Conservation (phyloP, 163 green algal species). For the Prototheca wickerhamii region DNA sequence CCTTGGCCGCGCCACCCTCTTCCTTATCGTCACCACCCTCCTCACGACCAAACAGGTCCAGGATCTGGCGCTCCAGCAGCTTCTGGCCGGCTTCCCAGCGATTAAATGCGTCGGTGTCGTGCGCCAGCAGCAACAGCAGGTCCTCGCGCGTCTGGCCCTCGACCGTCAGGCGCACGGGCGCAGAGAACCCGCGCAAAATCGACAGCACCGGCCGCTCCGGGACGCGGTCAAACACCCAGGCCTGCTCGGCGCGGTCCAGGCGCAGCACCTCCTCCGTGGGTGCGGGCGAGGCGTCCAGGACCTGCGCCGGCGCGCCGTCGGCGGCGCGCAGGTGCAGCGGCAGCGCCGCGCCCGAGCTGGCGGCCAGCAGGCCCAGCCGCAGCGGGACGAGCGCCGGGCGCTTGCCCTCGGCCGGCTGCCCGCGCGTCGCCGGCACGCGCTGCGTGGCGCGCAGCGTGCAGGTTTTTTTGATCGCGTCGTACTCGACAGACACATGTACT, state of each 20-base stretch:
- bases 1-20: conserved; percentile 20
- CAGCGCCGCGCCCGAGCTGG: conserved; percentile 47
- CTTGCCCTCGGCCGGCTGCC: conserved; percentile 14
- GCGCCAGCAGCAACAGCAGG: conserved; percentile 82
- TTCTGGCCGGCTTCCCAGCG: conserved; percentile 85
- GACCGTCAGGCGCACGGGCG: conserved; percentile 83
- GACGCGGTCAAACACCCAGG: conserved; percentile 60
- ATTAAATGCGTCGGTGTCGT: conserved; percentile 93
- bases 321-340: conserved; percentile 39
- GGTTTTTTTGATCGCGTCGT: conserved; percentile 60
- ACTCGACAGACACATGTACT: conserved; percentile 52
- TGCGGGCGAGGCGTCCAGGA: not conserved
- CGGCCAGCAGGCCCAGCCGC: conserved; percentile 60
- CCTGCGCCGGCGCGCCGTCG: not conserved
- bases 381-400: conserved; percentile 81
- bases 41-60: conserved; percentile 54
- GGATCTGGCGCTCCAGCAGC: conserved; percentile 63
- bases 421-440: conserved; percentile 36
- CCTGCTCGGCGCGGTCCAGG: conserved; percentile 28
- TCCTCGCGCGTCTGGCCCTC: conserved; percentile 77
- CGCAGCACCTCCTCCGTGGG: conserved; percentile 34
- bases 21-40: not conserved
- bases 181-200: conserved; percentile 87
- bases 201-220: conserved; percentile 63
- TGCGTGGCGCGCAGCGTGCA: conserved; percentile 70